phyloP scores from a whole-genome alignment of 768 basidiomycete genomes.

The Boletellus ananas region DNA sequence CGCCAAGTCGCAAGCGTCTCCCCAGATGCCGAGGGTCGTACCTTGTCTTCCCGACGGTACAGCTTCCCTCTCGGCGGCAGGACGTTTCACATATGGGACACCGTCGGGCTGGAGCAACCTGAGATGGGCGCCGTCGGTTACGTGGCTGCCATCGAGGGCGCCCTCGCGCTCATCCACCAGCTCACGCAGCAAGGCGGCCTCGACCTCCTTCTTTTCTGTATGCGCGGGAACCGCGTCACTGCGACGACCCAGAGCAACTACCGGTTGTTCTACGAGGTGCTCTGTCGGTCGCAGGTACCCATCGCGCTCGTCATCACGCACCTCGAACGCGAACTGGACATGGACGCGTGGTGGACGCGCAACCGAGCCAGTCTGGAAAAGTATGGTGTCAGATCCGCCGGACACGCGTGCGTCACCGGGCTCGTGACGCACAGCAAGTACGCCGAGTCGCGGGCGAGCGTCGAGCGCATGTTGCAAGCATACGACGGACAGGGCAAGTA shows the following conservation, averaged over 20 bases:
- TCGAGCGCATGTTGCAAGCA: slow-evolving; percentile 14
- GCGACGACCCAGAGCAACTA: slow-evolving; percentile 36
- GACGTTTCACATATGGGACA: slow-evolving; percentile 28
- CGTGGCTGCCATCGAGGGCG: slow-evolving; percentile 25
- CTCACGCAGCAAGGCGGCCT: slow-evolving; percentile 32
- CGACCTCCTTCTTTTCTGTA: slow-evolving; percentile 39
- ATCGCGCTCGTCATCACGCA: slow-evolving; percentile 33
- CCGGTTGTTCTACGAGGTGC: slow-evolving; percentile 35
- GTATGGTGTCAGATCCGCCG: slow-evolving; percentile 19
- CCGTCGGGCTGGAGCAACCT: slow-evolving; percentile 30
- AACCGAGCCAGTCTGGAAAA: slow-evolving; percentile 20
- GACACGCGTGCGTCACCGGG: slow-evolving; percentile 33
- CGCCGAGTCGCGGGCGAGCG: slow-evolving; percentile 9
- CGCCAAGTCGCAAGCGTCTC: slow-evolving; percentile 16
- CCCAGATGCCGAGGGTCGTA: slow-evolving; percentile 29
- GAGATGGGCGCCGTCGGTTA: slow-evolving; percentile 19
- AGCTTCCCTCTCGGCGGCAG: slow-evolving; percentile 14
- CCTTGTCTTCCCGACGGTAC: slow-evolving; percentile 30
- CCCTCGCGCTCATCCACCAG: slow-evolving; percentile 31
- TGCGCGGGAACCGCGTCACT: slow-evolving; percentile 36
- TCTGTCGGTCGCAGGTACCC: slow-evolving; percentile 33
- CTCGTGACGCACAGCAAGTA: slow-evolving; percentile 19
- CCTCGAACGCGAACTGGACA: slow-evolving; percentile 33
- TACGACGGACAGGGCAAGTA: slow-evolving; percentile 17
- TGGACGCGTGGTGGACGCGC: slow-evolving; percentile 33